phyloP scores from a whole-genome alignment of 768 basidiomycete genomes.

The Lactifluus volemus region DNA sequence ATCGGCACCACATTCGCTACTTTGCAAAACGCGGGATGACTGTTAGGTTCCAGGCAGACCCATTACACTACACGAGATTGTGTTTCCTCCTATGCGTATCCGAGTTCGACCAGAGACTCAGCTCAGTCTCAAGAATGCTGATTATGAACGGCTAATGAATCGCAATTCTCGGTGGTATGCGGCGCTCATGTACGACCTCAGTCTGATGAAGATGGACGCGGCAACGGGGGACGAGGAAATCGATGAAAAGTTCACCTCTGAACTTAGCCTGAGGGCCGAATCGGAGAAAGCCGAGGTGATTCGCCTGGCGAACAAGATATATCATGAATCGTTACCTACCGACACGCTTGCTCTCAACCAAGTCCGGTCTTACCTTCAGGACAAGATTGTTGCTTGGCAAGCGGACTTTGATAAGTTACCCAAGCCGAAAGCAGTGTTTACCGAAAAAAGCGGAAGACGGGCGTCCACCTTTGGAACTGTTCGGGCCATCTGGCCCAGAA shows the following conservation, averaged over 20 bases:
- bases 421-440: conserved; percentile 48
- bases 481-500: conserved; percentile 61
- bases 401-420: conserved; percentile 82
- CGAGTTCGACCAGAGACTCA: conserved; percentile 81
- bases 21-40: conserved; percentile 81
- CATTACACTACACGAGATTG: conserved; percentile 77
- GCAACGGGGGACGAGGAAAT: conserved; percentile 69
- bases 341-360: conserved; percentile 85
- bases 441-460: conserved; percentile 43
- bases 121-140: conserved; percentile 84
- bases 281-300: conserved; percentile 66
- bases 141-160: conserved; percentile 68
- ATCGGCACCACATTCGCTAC: conserved; percentile 86
- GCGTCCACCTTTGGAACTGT: conserved; percentile 58
- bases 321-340: conserved; percentile 68
- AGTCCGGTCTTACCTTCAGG: conserved; percentile 80
- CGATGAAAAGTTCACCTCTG: conserved; percentile 50
- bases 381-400: conserved; percentile 96
- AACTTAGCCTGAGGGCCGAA: conserved; percentile 68
- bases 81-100: conserved; percentile 83
- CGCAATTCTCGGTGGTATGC: conserved; percentile 71
- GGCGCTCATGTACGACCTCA: conserved; percentile 66
- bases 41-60: conserved; percentile 80
- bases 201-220: conserved; percentile 67
- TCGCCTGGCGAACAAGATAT: conserved; percentile 65